A percentile compares a stretch with the other conserved stretches of the same genome.
Evolutionary conservation across 2,329 filamentous ascomycete species (phyloP).

Genomic region (Coleophoma cylindrospora): DNA sequence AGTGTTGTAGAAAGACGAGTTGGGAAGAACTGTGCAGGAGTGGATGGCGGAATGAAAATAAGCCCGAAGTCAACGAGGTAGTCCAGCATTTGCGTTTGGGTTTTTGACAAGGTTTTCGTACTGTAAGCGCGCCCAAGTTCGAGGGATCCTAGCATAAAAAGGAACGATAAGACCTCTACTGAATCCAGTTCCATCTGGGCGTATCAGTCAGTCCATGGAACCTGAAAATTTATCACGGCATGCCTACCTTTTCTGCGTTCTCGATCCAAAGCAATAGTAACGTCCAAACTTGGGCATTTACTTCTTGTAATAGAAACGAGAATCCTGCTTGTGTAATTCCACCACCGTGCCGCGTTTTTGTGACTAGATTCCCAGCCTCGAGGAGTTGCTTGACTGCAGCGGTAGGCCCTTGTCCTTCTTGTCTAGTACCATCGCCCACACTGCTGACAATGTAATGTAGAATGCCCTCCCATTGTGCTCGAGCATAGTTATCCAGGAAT

Average conservation of each 20-base stretch:
- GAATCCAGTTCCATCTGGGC: slow-evolving; percentile 63
- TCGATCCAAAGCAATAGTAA: slow-evolving; percentile 90
- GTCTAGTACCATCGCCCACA: slow-evolving; percentile 48
- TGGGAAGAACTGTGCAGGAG: slow-evolving; percentile 69
- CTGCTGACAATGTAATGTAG: slow-evolving; percentile 90
- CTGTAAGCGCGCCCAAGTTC: slow-evolving; percentile 91
- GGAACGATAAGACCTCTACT: slow-evolving; percentile 91
- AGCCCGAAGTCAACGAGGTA: slow-evolving; percentile 90
- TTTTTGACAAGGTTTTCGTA: slow-evolving; percentile 74
- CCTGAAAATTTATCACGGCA: neutral
- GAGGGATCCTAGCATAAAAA: slow-evolving; percentile 90
- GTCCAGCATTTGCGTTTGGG: slow-evolving; percentile 83
- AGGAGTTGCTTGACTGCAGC: slow-evolving; percentile 81
- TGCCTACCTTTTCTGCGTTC: slow-evolving; percentile 59
- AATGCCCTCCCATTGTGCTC: slow-evolving; percentile 91
- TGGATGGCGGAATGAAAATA: slow-evolving; percentile 65
- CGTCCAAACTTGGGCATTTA: slow-evolving; percentile 96
- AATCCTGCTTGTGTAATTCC: slow-evolving; percentile 92
- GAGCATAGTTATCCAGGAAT: slow-evolving; percentile 80
- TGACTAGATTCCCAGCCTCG: slow-evolving; percentile 74
- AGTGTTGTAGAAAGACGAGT: slow-evolving; percentile 92
- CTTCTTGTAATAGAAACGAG: slow-evolving; percentile 88
- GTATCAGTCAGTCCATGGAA: slow-evolving; percentile 8
- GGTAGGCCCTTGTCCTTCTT: slow-evolving; percentile 52
- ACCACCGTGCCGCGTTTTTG: slow-evolving; percentile 46